phyloP scores from a whole-genome alignment of 2,329 filamentous ascomycete species.

The Akanthomyces lecanii region DNA sequence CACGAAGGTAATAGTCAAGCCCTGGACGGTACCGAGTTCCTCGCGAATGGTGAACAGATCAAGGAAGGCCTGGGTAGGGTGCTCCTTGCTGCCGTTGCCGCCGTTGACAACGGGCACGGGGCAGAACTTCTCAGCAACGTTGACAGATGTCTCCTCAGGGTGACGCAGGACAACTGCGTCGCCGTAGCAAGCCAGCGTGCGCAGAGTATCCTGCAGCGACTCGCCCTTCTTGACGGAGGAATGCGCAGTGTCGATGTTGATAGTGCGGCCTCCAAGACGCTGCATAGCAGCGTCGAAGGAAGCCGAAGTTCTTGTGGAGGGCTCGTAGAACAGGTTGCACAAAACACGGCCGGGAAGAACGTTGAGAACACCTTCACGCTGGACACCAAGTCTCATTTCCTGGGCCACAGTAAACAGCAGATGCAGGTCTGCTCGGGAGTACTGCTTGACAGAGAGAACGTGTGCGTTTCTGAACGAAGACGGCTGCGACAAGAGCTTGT shows the following conservation, averaged over 20 bases:
- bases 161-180: slow-evolving; percentile 96
- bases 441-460: slow-evolving; percentile 88
- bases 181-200: slow-evolving; percentile 88
- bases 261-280: slow-evolving; percentile 82
- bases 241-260: slow-evolving; percentile 74
- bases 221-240: slow-evolving; percentile 95
- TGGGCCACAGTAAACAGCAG: slow-evolving; percentile 93
- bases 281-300: slow-evolving; percentile 99
- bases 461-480: slow-evolving; percentile 88
- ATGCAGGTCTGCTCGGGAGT: slow-evolving; percentile 82
- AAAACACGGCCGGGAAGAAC: slow-evolving; percentile 82
- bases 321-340: slow-evolving; percentile 95
- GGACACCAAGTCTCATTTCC: slow-evolving; percentile 94
- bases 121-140: slow-evolving; percentile 80
- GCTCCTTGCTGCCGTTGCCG: slow-evolving; percentile 91
- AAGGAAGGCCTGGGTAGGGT: slow-evolving; percentile 95
- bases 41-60: slow-evolving; percentile 98
- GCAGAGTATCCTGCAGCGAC: slow-evolving; percentile 85
- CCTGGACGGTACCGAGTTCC: slow-evolving; percentile 91
- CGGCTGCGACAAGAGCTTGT: slow-evolving; percentile 65
- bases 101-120: slow-evolving; percentile 94
- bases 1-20: slow-evolving; percentile 91
- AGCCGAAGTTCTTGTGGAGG: slow-evolving; percentile 88
- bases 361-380: slow-evolving; percentile 84
- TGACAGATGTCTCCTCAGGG: slow-evolving; percentile 74